Evolutionary conservation across 805 yeast genomes (phyloP), one percentile per base, ranked within the genome.

Genomic region (Pichia nanzhaoensis): DNA sequence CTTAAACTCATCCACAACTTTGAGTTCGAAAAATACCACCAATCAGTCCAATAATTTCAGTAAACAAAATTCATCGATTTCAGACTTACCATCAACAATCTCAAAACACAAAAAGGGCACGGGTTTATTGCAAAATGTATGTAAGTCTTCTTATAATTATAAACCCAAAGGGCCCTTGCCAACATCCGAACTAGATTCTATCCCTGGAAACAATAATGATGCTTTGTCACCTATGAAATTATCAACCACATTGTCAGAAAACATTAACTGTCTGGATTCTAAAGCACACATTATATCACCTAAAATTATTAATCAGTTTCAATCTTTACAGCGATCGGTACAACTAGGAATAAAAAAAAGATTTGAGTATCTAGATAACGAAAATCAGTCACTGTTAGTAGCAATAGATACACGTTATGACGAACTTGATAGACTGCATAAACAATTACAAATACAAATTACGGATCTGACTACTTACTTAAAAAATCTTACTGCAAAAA

Each of bases 381-480:
- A 68, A 34, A 67, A 58, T 46, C 19, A 45, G 1, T 46, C 54
- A n/a, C 48, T 71, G 28, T 38, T 61, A 12, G 53, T 55, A 2
- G 54, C 59, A 8, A 44, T 71, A 5, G 51, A 53, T 17, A 41
- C 37, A 12, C 50, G 52, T 17, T 56, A 60, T 31, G 51, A 60
- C 4, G 58, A 67, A 17, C 40, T 69, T 21, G 54, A 50, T 14
- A 41, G 44, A 3, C 47, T 70, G 19, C 60, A 57, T 30, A 43
- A 42, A 7, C 62, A 62, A 30, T 57, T 70, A 37, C 48, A 56
- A 8, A 47, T 46, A 1, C 55, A 56, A 22, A 50, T 65, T 38
- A 42, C 51, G 7, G 50, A 55, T 9, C 53, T 71, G 10, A 60
- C 64, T 27, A 46, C 48, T 2, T 56, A 60, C 33, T 42, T 70